These are phyloP conservation scores for Euphorbia lathyris DNA, from an alignment of 345 rosid genomes.

Conservation along the genomic window DNA sequence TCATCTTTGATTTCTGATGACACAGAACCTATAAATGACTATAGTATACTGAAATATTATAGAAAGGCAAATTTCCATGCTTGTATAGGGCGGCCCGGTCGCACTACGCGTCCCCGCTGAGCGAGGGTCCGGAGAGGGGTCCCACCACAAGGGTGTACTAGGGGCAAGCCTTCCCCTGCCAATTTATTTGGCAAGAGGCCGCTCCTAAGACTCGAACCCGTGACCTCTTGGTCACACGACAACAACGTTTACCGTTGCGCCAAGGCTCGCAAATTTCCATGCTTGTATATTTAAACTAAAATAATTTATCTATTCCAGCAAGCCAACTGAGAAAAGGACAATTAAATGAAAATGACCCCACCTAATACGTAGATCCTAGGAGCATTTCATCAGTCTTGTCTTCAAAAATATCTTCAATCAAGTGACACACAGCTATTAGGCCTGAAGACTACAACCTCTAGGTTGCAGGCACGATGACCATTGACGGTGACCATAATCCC, in stretches of 20 bases:
- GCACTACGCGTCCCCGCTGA: too few species aligned
- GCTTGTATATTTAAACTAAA: not conserved
- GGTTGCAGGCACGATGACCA: not conserved
- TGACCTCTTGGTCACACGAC: too few species aligned
- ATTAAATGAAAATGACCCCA: not conserved
- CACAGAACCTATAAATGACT: not conserved
- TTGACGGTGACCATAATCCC: not conserved
- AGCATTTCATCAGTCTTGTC: slow-evolving; percentile 1
- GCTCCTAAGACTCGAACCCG: too few species aligned
- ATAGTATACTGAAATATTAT: not conserved
- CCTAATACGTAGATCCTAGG: not conserved
- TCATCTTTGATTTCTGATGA: not conserved
- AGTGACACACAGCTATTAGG: not conserved
- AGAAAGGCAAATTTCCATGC: not conserved
- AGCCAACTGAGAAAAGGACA: not conserved
- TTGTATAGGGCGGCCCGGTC: too few species aligned
- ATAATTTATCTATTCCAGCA: not conserved
- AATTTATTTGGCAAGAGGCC: too few species aligned
- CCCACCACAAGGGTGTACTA: too few species aligned
- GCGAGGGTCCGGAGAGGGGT: too few species aligned
- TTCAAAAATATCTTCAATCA: not conserved
- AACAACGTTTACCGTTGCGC: too few species aligned
- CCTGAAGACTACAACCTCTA: slow-evolving; percentile 3
- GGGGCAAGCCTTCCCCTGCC: too few species aligned
- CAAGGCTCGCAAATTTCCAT: not conserved